Percentiles rank a stretch among this genome's conserved stretches.
Conservation (phyloP, 768 basidiomycete genomes). For the Gloeophyllum trabeum region DNA sequence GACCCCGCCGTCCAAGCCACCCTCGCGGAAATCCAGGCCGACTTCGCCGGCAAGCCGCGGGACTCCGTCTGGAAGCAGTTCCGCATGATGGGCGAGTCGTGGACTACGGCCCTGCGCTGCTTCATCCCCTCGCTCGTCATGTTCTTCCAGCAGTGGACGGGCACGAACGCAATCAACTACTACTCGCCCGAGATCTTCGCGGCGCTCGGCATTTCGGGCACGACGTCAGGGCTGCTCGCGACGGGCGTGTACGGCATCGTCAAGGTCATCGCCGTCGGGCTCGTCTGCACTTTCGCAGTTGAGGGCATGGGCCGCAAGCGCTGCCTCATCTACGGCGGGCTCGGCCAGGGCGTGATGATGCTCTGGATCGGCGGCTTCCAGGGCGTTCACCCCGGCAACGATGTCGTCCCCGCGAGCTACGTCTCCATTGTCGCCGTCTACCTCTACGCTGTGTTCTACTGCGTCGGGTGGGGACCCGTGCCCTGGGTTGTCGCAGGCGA, state of each 20-base stretch:
- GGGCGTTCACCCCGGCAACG: slow-evolving; percentile 20
- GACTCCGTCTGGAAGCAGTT: slow-evolving; percentile 24
- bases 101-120: slow-evolving; percentile 28
- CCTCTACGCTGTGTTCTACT: slow-evolving; percentile 35
- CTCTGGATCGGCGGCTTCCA: slow-evolving; percentile 34
- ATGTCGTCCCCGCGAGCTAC: slow-evolving; percentile 26
- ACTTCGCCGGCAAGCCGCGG: slow-evolving; percentile 30
- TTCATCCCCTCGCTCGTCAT: slow-evolving; percentile 35
- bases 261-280: slow-evolving; percentile 29
- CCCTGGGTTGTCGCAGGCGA: slow-evolving; percentile 33
- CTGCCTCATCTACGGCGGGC: slow-evolving; percentile 35
- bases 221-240: slow-evolving; percentile 31
- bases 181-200: slow-evolving; percentile 42
- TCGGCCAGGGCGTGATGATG: slow-evolving; percentile 37
- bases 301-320: slow-evolving; percentile 37
- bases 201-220: slow-evolving; percentile 32
- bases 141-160: slow-evolving; percentile 40
- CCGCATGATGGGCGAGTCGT: slow-evolving; percentile 30
- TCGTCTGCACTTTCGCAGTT: slow-evolving; percentile 32
- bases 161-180: slow-evolving; percentile 45
- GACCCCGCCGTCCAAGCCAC: slow-evolving; percentile 23
- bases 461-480: slow-evolving; percentile 25
- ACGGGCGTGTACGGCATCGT: slow-evolving; percentile 31
- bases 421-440: slow-evolving; percentile 34
- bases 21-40: slow-evolving; percentile 36